Evolutionary conservation across 1,139 yeast genomes (phyloP).

Genomic region (Magnusiomyces fungicola): DNA sequence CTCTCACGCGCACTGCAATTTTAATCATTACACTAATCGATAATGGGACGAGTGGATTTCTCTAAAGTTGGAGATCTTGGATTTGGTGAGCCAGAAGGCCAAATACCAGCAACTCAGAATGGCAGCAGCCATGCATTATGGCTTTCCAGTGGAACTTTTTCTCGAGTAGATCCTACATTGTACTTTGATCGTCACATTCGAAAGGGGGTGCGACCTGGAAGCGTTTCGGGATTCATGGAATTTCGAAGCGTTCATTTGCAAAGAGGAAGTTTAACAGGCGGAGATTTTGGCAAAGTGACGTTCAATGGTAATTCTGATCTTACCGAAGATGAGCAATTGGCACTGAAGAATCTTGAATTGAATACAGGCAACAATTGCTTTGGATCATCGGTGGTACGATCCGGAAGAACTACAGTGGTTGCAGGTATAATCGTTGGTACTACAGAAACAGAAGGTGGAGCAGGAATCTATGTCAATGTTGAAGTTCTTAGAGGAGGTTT

Average conservation of each 20-base stretch:
- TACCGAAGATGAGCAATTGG: not conserved
- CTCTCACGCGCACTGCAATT: too few species aligned
- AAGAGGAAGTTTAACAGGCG: conserved; percentile 14
- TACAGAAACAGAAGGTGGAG: conserved; percentile 36
- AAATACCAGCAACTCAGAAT: too few species aligned
- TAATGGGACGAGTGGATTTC: too few species aligned
- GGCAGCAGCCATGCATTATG: conserved; percentile 37
- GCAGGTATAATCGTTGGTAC: conserved; percentile 72
- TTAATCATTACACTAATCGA: too few species aligned
- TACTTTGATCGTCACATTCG: conserved; percentile 78
- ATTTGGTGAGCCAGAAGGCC: too few species aligned
- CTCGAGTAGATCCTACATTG: conserved; percentile 78
- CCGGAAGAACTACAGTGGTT: conserved; percentile 70
- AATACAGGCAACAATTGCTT: conserved; percentile 25
- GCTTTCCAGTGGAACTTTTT: conserved; percentile 77
- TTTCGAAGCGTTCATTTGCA: conserved; percentile 51
- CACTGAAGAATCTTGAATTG: conserved; percentile 6
- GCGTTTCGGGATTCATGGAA: conserved; percentile 58
- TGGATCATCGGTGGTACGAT: conserved; percentile 65
- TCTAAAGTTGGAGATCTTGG: too few species aligned
- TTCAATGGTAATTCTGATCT: conserved; percentile 28
- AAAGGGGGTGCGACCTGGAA: conserved; percentile 55
- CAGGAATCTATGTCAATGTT: conserved; percentile 64
- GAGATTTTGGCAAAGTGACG: conserved; percentile 30
- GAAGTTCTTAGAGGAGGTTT: conserved; percentile 51